Conservation (phyloP, 1,284 basidiomycete species). For the Boletus mariae region DNA sequence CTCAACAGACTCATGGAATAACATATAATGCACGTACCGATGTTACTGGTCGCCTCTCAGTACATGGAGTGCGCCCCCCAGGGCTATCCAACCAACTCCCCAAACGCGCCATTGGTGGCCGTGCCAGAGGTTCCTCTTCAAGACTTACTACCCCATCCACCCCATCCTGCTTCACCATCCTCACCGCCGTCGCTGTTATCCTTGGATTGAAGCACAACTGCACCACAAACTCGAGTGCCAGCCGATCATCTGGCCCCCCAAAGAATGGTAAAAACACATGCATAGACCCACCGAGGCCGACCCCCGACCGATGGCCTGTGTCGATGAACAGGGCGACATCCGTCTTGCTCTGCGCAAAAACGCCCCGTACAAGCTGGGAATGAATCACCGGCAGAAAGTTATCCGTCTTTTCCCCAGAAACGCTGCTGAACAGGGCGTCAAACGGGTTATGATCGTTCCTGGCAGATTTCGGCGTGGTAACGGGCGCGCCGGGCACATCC, state of each 20-base stretch:
- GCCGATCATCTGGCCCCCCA: constrained; percentile 90
- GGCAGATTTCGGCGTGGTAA: neutral
- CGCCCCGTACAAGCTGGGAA: constrained; percentile 76
- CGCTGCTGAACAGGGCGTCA: constrained; percentile 56
- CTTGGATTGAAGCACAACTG: constrained; percentile 72
- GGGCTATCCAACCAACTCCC: neutral
- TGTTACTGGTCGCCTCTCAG: neutral
- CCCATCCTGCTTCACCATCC: constrained; percentile 9
- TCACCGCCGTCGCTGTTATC: constrained; percentile 66
- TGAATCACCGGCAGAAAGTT: constrained; percentile 49
- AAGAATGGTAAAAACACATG: constrained; percentile 91
- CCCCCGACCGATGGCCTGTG: constrained; percentile 40
- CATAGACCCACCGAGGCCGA: constrained; percentile 27
- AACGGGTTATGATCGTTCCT: constrained; percentile 46
- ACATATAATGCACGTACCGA: constrained; percentile 12
- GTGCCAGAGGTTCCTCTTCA: constrained; percentile 9
- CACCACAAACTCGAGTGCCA: constrained; percentile 79
- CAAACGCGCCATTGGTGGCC: constrained; percentile 1
- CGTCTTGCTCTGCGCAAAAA: constrained; percentile 66
- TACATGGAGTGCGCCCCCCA: neutral
- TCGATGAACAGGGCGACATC: constrained; percentile 86
- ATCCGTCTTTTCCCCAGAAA: constrained; percentile 5
- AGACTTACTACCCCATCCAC: neutral
- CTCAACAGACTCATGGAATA: neutral
- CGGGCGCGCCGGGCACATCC: neutral